Evolutionary conservation across 2,329 filamentous ascomycete genomes (phyloP), one percentile per base, ranked within the genome.

Genomic region (Cytospora chrysosperma): DNA sequence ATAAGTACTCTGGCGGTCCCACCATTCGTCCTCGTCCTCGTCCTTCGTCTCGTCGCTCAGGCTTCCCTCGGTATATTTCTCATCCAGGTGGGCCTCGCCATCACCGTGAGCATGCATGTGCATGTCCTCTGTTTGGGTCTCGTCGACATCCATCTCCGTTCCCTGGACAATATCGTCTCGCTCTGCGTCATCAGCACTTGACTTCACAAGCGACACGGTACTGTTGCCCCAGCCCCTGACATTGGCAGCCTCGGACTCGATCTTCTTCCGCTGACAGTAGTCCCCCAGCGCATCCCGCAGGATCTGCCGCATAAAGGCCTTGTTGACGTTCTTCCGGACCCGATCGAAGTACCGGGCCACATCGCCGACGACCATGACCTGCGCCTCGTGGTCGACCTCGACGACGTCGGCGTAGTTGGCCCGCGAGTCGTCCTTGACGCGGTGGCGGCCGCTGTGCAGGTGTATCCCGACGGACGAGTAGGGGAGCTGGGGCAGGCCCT

Each of bases 351-450:
- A 76, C 47, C 71, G 70, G n/a, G 71, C 72, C 17, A 75, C 74
- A 51, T 75, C 73, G 30, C 74, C 74, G 32, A 76, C 69, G 2
- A 75, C 73, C 66, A 76, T 72, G 43, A 76, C 74, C 59, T 75
- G 69, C 21, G 74, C 72, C 53, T 75, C 73, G 65, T 74, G 73
- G 62, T 75, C 73, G 49, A 76, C 67, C 56, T 76, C 73, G 61
- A 76, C 67, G 32, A 75, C 74, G 62, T 76, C 73, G 47, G 74
- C 74, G 62, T 76, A 76, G 65, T 76, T 76, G 68, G 72, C 73
- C 50, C 74, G 69, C 4, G 74, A 76, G 63, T 76, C 73, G 30
- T 74, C 72, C 66, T 72, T 75, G 43, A 76, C 68, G 19, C 73
- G 72, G 64, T 75, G 70, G 34, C 71, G 72, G 30, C 73, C 72